phyloP scores from a whole-genome alignment of 768 basidiomycete species.

The Sarcodon aspratus region DNA sequence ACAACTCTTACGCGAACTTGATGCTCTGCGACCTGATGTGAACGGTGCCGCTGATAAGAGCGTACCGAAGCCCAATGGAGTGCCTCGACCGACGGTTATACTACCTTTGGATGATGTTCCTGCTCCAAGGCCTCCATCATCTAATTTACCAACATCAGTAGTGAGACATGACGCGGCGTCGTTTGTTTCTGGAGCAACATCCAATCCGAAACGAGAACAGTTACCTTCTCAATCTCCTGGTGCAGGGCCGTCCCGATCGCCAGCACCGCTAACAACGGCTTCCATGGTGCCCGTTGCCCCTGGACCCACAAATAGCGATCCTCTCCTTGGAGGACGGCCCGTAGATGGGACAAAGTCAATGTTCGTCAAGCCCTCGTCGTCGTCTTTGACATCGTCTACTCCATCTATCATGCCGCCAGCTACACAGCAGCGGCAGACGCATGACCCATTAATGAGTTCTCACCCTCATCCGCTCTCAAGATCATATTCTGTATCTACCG shows the following conservation, averaged over 20 bases:
- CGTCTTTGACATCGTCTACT: constrained; percentile 14
- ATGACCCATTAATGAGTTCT: constrained; percentile 2
- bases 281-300: constrained; percentile 14
- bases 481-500: constrained; percentile 1
- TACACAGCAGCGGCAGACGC: not conserved
- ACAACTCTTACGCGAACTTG: constrained; percentile 79
- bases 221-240: constrained; percentile 36
- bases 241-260: constrained; percentile 42
- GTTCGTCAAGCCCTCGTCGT: constrained; percentile 48
- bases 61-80: constrained; percentile 32
- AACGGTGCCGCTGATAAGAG: constrained; percentile 53
- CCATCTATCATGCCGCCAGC: not conserved
- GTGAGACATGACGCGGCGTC: constrained; percentile 7
- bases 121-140: constrained; percentile 12
- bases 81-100: constrained; percentile 49
- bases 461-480: constrained; percentile 8
- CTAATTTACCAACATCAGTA: constrained; percentile 9
- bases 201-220: constrained; percentile 3
- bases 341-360: constrained; percentile 73
- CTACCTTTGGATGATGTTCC: constrained; percentile 51
- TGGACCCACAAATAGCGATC: constrained; percentile 19
- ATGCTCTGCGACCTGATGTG: constrained; percentile 72
- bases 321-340: constrained; percentile 54
- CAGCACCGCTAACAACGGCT: constrained; percentile 17
- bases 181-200: constrained; percentile 2